A percentile compares a stretch with the other conserved stretches of the same genome.
Conservation (phyloP, 1,139 yeast genomes). For the Yamadazyma membranifaciens region DNA sequence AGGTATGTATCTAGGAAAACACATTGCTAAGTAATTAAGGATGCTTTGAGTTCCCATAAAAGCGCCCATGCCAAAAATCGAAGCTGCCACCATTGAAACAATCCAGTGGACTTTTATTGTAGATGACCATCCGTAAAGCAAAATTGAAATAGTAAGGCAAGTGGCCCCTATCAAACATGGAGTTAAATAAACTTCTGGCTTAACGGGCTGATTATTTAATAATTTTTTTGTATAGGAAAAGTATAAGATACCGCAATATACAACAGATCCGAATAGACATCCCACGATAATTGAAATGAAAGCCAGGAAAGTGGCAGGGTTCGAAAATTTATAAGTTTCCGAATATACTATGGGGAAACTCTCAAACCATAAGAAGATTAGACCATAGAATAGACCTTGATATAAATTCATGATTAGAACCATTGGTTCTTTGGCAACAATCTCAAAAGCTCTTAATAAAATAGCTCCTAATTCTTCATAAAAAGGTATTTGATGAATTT, state of each 20-base stretch:
- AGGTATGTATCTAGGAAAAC: constrained; percentile 44
- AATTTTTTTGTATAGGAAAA: constrained; percentile 24
- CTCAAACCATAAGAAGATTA: constrained; percentile 58
- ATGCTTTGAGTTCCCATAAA: constrained; percentile 30
- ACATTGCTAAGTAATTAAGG: constrained; percentile 58
- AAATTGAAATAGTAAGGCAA: constrained; percentile 27
- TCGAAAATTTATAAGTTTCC: constrained; percentile 43
- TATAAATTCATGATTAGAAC: constrained; percentile 48
- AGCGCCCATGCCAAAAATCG: constrained; percentile 26
- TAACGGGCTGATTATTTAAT: constrained; percentile 34
- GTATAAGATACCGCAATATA: constrained; percentile 20
- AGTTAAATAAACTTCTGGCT: constrained; percentile 62
- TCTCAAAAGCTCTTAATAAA: constrained; percentile 49
- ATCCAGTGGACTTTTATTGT: constrained; percentile 30
- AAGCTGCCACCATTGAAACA: constrained; percentile 29
- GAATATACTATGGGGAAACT: constrained; percentile 57
- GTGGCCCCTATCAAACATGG: constrained; percentile 37
- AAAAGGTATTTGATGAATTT: constrained; percentile 13
- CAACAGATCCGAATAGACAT: constrained; percentile 19
- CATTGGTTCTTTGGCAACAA: constrained; percentile 43
- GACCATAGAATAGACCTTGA: constrained; percentile 52
- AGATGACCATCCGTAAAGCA: constrained; percentile 34
- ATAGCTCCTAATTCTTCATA: constrained; percentile 19
- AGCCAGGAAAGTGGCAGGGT: constrained; percentile 46
- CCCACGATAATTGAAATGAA: constrained; percentile 36